A percentile compares a stretch with the other conserved stretches of the same genome.
phyloP scores from a whole-genome alignment of 2,329 filamentous ascomycete genomes.

The Phialophora macrospora region DNA sequence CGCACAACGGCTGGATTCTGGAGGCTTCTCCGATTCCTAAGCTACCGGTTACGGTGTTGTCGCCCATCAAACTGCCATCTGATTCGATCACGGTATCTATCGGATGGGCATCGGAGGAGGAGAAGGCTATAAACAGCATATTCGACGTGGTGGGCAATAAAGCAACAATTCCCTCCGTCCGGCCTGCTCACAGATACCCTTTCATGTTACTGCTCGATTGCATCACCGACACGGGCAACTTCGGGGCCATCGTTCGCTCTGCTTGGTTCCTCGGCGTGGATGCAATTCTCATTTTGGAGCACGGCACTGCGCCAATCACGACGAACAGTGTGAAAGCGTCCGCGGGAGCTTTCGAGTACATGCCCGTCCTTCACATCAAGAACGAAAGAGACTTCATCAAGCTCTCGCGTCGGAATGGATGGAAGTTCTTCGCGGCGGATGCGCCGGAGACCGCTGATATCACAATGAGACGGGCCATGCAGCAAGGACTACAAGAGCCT shows the following conservation, averaged over 20 bases:
- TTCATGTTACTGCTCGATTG: constrained; percentile 52
- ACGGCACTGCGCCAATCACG: constrained; percentile 74
- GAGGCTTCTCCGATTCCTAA: constrained; percentile 84
- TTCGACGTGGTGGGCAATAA: constrained; percentile 16
- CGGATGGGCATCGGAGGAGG: constrained; percentile 73
- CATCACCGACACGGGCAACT: constrained; percentile 81
- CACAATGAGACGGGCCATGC: constrained; percentile 10
- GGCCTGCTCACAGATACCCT: constrained; percentile 43
- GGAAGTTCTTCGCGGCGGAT: constrained; percentile 80
- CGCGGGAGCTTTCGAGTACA: constrained; percentile 80
- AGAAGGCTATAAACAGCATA: constrained; percentile 72
- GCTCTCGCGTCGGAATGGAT: constrained; percentile 71
- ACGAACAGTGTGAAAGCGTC: constrained; percentile 84
- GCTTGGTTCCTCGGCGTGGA: constrained; percentile 90
- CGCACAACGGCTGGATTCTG: constrained; percentile 88
- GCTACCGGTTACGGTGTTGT: constrained; percentile 66
- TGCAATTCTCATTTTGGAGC: constrained; percentile 76
- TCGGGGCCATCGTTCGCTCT: constrained; percentile 86
- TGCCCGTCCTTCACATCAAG: constrained; percentile 72
- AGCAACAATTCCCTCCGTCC: constrained; percentile 27
- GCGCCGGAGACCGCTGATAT: constrained; percentile 47
- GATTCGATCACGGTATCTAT: constrained; percentile 65
- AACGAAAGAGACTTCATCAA: constrained; percentile 72
- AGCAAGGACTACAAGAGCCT: constrained; percentile 11
- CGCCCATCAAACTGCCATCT: constrained; percentile 53